Evolutionary conservation across 2,329 filamentous ascomycete genomes (phyloP), one percentile per base, ranked within the genome.

Genomic region (Blumeriella jaapii): DNA sequence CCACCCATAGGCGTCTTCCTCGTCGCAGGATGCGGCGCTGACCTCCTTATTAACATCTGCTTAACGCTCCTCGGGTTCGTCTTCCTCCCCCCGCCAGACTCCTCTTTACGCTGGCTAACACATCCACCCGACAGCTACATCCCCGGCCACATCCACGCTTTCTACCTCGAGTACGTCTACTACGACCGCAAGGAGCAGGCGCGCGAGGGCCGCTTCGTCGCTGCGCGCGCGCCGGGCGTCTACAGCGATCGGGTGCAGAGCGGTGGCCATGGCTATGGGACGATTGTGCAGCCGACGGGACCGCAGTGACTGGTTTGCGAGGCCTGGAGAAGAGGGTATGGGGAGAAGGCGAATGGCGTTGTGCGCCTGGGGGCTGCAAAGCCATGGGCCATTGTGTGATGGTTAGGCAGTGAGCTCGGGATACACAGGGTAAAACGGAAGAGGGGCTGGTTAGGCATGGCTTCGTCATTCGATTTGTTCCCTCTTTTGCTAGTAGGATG

Each of bases 241-340:
- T 87, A 79, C 56, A 82, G 74, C 49, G 69, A 81, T 22, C 70
- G 71, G 22, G 71, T 87, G n/a, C 78, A 85, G 61, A 73, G 64
- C 3, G 80, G 79, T n/a, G 78, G 77, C 45, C 67, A 74, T 31
- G 72, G 75, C 44, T 82, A 74, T 49, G 69, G 69, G 34, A 55
- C 53, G 13, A 55, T 55, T 39, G 50, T 47, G 11, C 52, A 54
- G 31, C 49, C 49, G 20, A 14, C 13, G n/a, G 25, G 25, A 6
- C 25, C 25, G 12, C 29, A 39, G 10, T 45, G 37, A 40, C 22
- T n/a, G 7, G 9, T 8, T 4, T 24, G 3, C 10, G n/a, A 14
- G 5, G 7, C 10, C 19, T n/a, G 24, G n/a, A 12, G 12, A 12
- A 16, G 7, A 18, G 18, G 4, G 15, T 4, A 28, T 30, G 23